These are phyloP conservation scores for Zasmidium angulare DNA, from an alignment of 2,329 filamentous ascomycete species.

Conservation along the genomic window DNA sequence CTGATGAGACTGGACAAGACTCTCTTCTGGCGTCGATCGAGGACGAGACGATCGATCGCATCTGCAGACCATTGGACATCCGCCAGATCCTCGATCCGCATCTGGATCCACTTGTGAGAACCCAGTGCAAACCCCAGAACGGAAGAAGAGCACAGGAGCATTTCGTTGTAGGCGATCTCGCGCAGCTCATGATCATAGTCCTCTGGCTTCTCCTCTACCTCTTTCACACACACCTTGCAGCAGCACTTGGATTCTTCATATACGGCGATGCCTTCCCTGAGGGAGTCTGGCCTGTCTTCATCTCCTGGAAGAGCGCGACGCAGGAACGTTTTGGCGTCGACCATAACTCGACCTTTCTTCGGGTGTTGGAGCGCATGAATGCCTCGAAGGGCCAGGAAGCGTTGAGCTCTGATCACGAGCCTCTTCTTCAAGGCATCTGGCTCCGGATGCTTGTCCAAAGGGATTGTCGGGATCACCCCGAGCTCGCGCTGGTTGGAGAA, in stretches of 20 bases:
- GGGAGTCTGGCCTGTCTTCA: background rate
- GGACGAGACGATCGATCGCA: conserved; percentile 4
- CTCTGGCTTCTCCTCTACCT: background rate
- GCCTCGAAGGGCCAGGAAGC: conserved; percentile 2
- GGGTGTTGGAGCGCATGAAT: conserved; percentile 6
- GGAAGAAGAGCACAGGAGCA: conserved; percentile 4
- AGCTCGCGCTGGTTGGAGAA: conserved; percentile 7
- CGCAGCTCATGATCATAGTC: conserved; percentile 8
- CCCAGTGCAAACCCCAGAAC: conserved; percentile 4
- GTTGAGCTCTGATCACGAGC: background rate
- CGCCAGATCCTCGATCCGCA: conserved; percentile 1
- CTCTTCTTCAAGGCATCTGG: background rate
- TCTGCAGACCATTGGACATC: background rate
- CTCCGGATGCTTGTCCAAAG: background rate
- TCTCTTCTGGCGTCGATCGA: conserved; percentile 1
- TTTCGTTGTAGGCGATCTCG: conserved; percentile 2
- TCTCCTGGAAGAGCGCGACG: background rate
- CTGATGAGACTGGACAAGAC: conserved; percentile 8
- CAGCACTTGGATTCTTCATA: conserved; percentile 6
- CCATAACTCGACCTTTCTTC: conserved; percentile 5
- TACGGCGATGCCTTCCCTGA: conserved; percentile 1
- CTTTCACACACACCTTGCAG: conserved; percentile 2
- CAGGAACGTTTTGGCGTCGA: conserved; percentile 10
- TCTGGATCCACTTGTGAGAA: conserved; percentile 3
- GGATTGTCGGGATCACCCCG: background rate